phyloP scores from a whole-genome alignment of 1,284 basidiomycete genomes.

The Phlebopus sp. region DNA sequence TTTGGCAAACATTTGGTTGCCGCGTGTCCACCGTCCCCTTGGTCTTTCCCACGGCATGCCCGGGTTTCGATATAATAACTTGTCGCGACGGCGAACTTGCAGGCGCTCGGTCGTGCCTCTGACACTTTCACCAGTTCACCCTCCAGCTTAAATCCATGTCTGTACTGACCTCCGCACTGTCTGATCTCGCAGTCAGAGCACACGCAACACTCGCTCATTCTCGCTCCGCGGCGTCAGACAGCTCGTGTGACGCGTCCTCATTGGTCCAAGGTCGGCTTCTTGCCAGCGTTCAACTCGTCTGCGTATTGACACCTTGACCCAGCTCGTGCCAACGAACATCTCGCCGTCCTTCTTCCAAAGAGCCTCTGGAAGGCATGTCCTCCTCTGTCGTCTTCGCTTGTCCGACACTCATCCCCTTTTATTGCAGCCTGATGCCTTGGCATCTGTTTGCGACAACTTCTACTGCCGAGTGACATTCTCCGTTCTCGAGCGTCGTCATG shows the following conservation, averaged over 20 bases:
- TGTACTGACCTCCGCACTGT: conserved; percentile 23
- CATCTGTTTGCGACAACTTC: conserved; percentile 66
- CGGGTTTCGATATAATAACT: conserved; percentile 33
- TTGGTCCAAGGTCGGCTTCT: conserved; percentile 16
- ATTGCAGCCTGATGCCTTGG: conserved; percentile 55
- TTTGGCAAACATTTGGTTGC: too few species aligned
- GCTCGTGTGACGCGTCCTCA: conserved; percentile 18
- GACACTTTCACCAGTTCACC: conserved; percentile 4
- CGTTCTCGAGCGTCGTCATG: conserved; percentile 69
- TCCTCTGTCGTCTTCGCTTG: conserved; percentile 1
- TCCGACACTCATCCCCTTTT: conserved; percentile 7
- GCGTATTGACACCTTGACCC: neutral
- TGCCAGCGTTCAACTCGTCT: neutral
- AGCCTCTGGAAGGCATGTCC: conserved; percentile 66
- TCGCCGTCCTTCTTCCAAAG: conserved; percentile 70
- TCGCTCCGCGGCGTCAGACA: conserved; percentile 8
- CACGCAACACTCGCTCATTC: conserved; percentile 17
- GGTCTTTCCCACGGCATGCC: conserved; percentile 26
- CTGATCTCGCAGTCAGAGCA: conserved; percentile 28
- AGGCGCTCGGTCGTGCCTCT: conserved; percentile 1
- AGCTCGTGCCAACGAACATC: conserved; percentile 57
- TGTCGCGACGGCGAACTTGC: conserved; percentile 20
- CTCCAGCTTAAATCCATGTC: conserved; percentile 23
- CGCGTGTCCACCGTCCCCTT: neutral
- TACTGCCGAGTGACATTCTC: conserved; percentile 62